Evolutionary conservation across 345 rosid genomes (phyloP), one percentile per base, ranked within the genome.

Genomic region (Durio zibethinus): DNA sequence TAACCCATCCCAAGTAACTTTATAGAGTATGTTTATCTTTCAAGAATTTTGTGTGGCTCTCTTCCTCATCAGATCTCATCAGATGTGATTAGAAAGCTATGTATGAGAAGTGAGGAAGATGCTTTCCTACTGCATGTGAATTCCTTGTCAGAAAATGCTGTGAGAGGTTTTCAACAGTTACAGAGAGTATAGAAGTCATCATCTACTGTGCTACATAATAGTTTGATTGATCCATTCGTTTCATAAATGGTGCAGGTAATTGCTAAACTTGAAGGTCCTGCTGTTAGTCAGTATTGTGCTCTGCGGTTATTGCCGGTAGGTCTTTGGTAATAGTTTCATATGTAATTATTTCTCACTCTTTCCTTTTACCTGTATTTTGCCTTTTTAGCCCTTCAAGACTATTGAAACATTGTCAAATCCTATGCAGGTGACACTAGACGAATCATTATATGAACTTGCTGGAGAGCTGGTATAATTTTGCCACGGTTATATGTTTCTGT

Each of bases 201-300:
- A 36, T 53, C n/a, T 4, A 35, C 25, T 2, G 35, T 43, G 62
- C 71, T 42, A 35, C 33, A 42, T 21, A 2, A 31, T 70, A 25
- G 31, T 72, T 74, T 40, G 31, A 47, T 75, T 35, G 35, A 25
- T 59, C 78, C 36, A 43, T 59, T 77, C 29, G 7, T 54, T 65
- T 21, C 72, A 31, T 76, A 71, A 79, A 62, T 83, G 73, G 68
- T 40, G 54, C 83, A 96, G 98, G 99, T 93, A 74, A 96, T 96
- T 80, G 94, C 98, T 52, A 96, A 96, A 85, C 97, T 96, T 36
- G 98, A 96, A 92, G 98, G 98, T 82, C 90, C 97, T 80, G 98
- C 94, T 73, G 99, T 96, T 76, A 92, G 97, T 86, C 99, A 93
- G 87, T 96, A 96, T 64, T 89, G 93, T 82, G 98, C 99, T 76